Base-by-base conservation (phyloP, 768 basidiomycete genomes). In the Suillus sp. region DNA sequence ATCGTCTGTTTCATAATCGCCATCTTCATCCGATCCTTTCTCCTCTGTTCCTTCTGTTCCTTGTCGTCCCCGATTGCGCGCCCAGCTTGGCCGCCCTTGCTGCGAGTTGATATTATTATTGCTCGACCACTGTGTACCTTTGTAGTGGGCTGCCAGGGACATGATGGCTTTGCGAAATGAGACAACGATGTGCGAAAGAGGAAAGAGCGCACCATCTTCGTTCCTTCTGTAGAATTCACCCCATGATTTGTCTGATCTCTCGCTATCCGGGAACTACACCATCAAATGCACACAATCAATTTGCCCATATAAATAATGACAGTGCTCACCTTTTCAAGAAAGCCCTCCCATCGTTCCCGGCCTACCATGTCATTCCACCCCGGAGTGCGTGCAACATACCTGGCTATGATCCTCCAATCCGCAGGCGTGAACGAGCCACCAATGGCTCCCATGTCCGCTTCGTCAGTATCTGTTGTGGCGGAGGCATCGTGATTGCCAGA, bases 321-420 rank as follows among this genome's bases (percentile, higher is more conserved):
- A 47, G 53, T 50, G 72, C 77, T 66, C 68, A 88, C 89, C 68
- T 78, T 79, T 70, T 81, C 78, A 53, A 77, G 73, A 66, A 86
- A 89, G 20, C 79, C 72, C 1, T 78, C 78, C 87, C 88, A 91
- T 69, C 81, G 80, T 38, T 87, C 84, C 62, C 74, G 81, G 0
- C 63, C 62, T 20, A 74, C 67, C 65, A 78, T 70, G 30, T 72
- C 72, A 30, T 78, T 71, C 78, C 86, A 90, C 57, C 83, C 69
- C 3, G 78, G 74, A 59, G 77, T 77, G 7, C 77, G 78, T 30
- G 84, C 83, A 40, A 89, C 82, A 73, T 88, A 83, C 66, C 81
- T 84, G 16, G 88, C 87, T 57, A 86, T 77, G 54, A 83, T 78
- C 64, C 86, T 83, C 62, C 83, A 74, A 69, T 91, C 90, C n/a